Conservation (phyloP, 1,139 yeast genomes). For the Blastobotrys proliferans region DNA sequence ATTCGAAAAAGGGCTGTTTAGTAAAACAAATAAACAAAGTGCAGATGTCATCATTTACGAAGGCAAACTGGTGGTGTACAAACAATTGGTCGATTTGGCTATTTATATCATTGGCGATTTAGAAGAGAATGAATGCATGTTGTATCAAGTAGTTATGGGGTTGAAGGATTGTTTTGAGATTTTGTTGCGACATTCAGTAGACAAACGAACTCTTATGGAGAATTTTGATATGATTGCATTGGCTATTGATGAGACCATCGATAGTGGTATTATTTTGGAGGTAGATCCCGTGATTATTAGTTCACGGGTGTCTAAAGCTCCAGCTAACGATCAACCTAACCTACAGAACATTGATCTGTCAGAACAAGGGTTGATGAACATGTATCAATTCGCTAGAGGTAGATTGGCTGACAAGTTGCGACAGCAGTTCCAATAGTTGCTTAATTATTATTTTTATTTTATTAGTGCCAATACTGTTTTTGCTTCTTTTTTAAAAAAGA, state of each 20-base stretch:
- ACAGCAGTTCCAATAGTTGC: constrained; percentile 48
- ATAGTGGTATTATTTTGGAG: constrained; percentile 80
- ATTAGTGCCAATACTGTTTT: not conserved
- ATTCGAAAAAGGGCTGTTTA: constrained; percentile 70
- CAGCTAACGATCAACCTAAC: constrained; percentile 58
- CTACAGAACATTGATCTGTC: constrained; percentile 70
- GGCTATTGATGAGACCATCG: constrained; percentile 88
- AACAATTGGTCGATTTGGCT: constrained; percentile 71
- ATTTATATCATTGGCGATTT: constrained; percentile 69
- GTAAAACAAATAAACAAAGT: constrained; percentile 73
- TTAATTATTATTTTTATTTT: constrained; percentile 2
- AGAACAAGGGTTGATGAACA: constrained; percentile 84
- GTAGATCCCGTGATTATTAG: constrained; percentile 85
- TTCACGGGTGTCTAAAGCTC: constrained; percentile 83
- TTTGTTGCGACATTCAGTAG: constrained; percentile 69
- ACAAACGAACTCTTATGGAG: constrained; percentile 72
- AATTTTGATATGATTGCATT: constrained; percentile 81
- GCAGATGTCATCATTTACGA: constrained; percentile 80
- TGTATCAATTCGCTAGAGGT: constrained; percentile 85
- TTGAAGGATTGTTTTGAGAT: constrained; percentile 77
- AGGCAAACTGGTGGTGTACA: constrained; percentile 68
- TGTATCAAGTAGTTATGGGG: constrained; percentile 74
- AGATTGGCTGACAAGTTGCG: constrained; percentile 74
- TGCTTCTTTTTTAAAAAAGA: constrained; percentile 1
- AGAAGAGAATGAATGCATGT: constrained; percentile 81